Conservation (phyloP, 1,139 yeast species). For the Lodderomyces orthopsilosis region DNA sequence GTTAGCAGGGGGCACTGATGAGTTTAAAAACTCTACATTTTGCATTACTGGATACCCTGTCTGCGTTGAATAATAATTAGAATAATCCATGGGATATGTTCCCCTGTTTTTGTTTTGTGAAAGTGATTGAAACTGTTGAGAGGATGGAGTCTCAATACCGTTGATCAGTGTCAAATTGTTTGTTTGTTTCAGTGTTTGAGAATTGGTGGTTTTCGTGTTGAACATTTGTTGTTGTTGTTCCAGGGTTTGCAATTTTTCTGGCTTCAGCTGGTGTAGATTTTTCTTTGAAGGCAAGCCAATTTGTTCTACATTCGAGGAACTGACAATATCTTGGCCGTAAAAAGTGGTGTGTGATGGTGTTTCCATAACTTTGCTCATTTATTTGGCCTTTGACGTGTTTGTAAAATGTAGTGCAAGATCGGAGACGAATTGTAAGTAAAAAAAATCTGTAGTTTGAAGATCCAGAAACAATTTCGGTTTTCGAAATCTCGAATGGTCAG, state of each 20-base stretch:
- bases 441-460: neutral
- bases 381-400: neutral
- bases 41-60: constrained; percentile 13
- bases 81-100: constrained; percentile 13
- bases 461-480: neutral
- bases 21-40: constrained; percentile 12
- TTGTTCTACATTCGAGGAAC: constrained; percentile 14
- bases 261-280: constrained; percentile 5
- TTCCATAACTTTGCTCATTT: constrained; percentile 16
- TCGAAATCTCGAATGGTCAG: neutral
- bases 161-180: constrained; percentile 3
- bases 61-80: constrained; percentile 14
- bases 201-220: neutral
- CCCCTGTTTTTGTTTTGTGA: neutral
- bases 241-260: constrained; percentile 6
- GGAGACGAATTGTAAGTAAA: neutral
- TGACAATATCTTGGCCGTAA: constrained; percentile 14
- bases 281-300: constrained; percentile 3
- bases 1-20: neutral
- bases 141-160: neutral
- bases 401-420: neutral
- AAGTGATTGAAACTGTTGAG: constrained; percentile 1
- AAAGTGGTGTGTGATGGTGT: constrained; percentile 15
- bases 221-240: constrained; percentile 9
- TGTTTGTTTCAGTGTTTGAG: constrained; percentile 3